Conservation (phyloP, 345 rosid species). For the Theobroma cacao region DNA sequence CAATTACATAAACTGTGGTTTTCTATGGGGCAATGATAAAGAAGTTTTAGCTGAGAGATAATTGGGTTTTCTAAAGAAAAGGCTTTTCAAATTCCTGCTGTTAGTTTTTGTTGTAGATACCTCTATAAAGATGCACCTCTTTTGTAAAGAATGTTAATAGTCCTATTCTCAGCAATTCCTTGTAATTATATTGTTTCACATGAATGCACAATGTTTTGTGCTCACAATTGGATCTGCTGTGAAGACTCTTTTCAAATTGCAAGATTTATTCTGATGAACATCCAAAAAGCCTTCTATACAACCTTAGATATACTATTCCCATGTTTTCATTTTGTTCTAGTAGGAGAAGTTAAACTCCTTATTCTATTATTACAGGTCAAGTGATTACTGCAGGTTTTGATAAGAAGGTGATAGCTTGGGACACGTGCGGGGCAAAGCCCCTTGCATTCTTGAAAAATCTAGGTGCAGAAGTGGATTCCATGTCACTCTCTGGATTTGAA, state of each 20-base stretch:
- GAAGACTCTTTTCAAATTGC: not conserved
- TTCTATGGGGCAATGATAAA: not conserved
- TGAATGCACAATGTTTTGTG: not conserved
- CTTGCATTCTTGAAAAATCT: conserved; percentile 23
- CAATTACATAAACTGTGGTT: not conserved
- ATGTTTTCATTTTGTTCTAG: not conserved
- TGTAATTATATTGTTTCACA: not conserved
- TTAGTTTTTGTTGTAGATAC: not conserved
- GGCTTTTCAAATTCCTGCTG: not conserved
- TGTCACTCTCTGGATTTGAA: conserved; percentile 64
- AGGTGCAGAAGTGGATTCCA: conserved; percentile 54
- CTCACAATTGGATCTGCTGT: not conserved
- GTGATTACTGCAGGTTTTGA: conserved; percentile 75
- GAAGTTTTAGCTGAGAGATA: not conserved
- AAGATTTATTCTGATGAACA: not conserved
- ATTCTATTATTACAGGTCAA: conserved; percentile 44
- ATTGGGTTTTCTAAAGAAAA: not conserved
- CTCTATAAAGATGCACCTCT: not conserved
- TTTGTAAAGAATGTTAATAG: not conserved
- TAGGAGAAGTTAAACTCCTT: not conserved
- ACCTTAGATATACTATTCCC: not conserved
- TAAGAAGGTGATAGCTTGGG: conserved; percentile 73
- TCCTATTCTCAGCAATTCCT: not conserved
- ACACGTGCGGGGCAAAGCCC: conserved; percentile 40
- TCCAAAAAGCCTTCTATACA: not conserved